Base-by-base conservation (phyloP, 2,329 filamentous ascomycete genomes). In the Fusarium mangiferae region DNA sequence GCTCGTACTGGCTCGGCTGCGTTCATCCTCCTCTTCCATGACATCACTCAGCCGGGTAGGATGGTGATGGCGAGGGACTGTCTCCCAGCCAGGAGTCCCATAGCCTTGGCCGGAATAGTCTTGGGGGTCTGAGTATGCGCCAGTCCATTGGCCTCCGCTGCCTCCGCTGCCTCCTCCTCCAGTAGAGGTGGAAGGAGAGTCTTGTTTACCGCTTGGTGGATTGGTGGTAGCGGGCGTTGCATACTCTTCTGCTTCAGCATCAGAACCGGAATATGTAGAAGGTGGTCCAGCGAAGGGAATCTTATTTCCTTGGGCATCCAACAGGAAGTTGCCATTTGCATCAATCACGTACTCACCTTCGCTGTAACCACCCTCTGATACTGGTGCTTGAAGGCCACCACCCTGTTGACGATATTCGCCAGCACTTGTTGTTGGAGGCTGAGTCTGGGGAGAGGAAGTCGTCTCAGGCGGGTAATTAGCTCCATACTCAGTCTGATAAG, bases 31-130 rank as follows among this genome's bases (percentile, higher is more conserved):
- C 79, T 94, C 94, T 79, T 95, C 93, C 36, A 96, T 88, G 35
- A 98, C 95, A 82, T 97, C 95, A 81, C 94, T 97, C 72, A 98
- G 85, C 64, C 95, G 87, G 14, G 95, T 97, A 0, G 95, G 95
- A 82, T 98, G 94, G 75, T 96, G 94, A 82, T 97, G 95, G 63
- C 91, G 89, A 30, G 92, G 91, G 72, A 94, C 85, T n/a, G 85
- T 84, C 72, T 96, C 93, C 94, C 94, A 97, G 22, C 90, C 91
- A 6, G 90, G 87, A 4, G 89, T 88, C 13, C 87, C 91, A 82
- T 91, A 94, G 28, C 88, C 90, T 49, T 89, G 84, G 49, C 91
- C 92, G 10, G 88, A 86, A 78, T 94, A 94, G 77, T 94, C 92
- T 24, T 88, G 83, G 15, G 81, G 75, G 49, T 80, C 78, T 26